Conservation (phyloP, 768 basidiomycete genomes). For the Leccinum disarticulatum region DNA sequence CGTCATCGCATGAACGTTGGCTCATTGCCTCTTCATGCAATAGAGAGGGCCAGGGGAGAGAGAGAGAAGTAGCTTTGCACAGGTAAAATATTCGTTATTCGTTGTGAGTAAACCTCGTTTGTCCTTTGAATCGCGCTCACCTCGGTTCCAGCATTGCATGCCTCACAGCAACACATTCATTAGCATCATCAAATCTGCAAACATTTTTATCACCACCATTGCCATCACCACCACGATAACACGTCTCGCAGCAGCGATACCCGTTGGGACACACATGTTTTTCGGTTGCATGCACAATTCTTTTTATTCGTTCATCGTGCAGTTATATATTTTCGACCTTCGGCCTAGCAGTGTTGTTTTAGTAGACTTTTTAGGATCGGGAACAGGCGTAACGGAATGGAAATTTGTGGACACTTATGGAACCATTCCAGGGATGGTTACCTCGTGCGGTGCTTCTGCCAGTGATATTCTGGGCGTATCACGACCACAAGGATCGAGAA, state of each 20-base stretch:
- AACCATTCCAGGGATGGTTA: not conserved
- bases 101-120: constrained; percentile 21
- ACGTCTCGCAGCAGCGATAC: constrained; percentile 4
- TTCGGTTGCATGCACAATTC: constrained; percentile 10
- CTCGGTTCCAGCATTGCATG: constrained; percentile 10
- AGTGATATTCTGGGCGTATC: not conserved
- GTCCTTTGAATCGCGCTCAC: constrained; percentile 7
- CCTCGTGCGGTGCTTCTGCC: not conserved
- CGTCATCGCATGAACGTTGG: constrained; percentile 20
- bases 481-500: not conserved
- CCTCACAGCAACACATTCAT: constrained; percentile 5
- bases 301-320: constrained; percentile 20
- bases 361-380: constrained; percentile 13
- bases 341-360: constrained; percentile 21
- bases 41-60: not conserved
- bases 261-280: not conserved
- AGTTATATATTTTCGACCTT: constrained; percentile 24
- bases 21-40: not conserved
- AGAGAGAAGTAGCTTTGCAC: not conserved
- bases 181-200: constrained; percentile 5
- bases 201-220: constrained; percentile 2
- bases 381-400: constrained; percentile 4
- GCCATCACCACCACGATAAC: not conserved
- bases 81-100: constrained; percentile 13
- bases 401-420: constrained; percentile 1